Percentiles rank a stretch among this genome's conserved stretches.
Conservation (phyloP, 805 yeast species). For the Pichia rugopelliculosa region DNA sequence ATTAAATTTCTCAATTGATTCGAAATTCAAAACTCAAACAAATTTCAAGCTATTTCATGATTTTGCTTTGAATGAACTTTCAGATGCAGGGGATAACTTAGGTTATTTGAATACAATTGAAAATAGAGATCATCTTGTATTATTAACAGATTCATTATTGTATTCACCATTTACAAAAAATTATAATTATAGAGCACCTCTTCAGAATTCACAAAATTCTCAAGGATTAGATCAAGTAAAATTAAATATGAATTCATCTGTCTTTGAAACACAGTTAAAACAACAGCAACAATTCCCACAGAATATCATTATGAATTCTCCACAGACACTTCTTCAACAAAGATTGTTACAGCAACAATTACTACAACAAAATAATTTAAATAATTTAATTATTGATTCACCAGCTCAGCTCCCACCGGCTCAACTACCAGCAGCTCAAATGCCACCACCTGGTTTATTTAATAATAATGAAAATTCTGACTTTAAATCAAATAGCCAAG, state of each 20-base stretch:
- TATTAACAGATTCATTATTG: constrained; percentile 26
- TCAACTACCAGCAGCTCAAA: constrained; percentile 44
- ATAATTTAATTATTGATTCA: no score
- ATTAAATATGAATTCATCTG: constrained; percentile 1
- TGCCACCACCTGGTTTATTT: constrained; percentile 68
- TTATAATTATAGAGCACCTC: constrained; percentile 21
- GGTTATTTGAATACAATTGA: constrained; percentile 12
- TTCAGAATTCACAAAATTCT: constrained; percentile 9
- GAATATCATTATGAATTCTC: constrained; percentile 14
- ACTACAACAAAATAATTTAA: no score
- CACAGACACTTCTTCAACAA: constrained; percentile 22
- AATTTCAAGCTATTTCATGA: constrained; percentile 19
- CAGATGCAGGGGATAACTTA: constrained; percentile 12
- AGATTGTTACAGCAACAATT: constrained; percentile 24
- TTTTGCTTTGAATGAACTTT: constrained; percentile 11
- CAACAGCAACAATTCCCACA: constrained; percentile 6
- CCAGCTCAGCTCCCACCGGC: constrained; percentile 31
- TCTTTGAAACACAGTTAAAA: neutral
- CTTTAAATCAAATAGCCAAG: constrained; percentile 37
- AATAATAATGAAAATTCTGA: constrained; percentile 1
- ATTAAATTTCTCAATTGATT: constrained; percentile 21
- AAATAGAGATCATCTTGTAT: constrained; percentile 19
- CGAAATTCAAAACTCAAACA: constrained; percentile 16
- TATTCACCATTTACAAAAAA: constrained; percentile 29
- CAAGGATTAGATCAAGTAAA: neutral